These are phyloP conservation scores for Rhynchospora pubera DNA, from an alignment of 176 grass and related monocot genomes.

Conservation along the genomic window DNA sequence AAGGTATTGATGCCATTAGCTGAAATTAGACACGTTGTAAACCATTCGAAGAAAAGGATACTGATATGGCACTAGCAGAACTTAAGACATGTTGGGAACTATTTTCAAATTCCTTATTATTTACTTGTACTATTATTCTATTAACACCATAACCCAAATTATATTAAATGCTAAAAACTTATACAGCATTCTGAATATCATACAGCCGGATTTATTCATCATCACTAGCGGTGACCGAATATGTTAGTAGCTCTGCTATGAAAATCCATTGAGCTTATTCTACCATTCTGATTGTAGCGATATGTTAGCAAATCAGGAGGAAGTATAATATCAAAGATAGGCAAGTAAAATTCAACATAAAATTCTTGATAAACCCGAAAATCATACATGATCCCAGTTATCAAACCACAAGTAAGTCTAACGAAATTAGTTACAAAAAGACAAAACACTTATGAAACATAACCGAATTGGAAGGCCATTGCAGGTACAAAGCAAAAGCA, in stretches of 20 bases:
- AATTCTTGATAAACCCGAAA: no score
- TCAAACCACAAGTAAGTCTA: not conserved
- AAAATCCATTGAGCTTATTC: conserved; percentile 98
- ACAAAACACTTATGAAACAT: not conserved
- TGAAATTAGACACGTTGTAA: no score
- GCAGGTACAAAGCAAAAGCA: not conserved
- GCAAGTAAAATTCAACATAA: no score
- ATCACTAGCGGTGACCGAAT: conserved; percentile 84
- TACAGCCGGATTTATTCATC: conserved; percentile 98
- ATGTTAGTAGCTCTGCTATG: conserved; percentile 70
- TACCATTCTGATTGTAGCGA: conserved; percentile 56
- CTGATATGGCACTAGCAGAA: no score
- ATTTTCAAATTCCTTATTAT: not conserved
- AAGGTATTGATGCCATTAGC: no score
- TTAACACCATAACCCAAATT: not conserved
- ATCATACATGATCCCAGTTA: not conserved
- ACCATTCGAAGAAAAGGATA: no score
- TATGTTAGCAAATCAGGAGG: not conserved
- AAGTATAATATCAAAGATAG: no score
- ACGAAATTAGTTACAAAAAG: not conserved
- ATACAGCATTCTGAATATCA: conserved; percentile 86
- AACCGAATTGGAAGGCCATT: not conserved
- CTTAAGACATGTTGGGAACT: no score
- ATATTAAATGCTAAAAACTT: conserved; percentile 14
- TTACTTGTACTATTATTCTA: no score